Evolutionary conservation across 164 flowering plant genomes (phyloP), one percentile per base, ranked within the genome.

Genomic region (Euptelea pleiosperma): DNA sequence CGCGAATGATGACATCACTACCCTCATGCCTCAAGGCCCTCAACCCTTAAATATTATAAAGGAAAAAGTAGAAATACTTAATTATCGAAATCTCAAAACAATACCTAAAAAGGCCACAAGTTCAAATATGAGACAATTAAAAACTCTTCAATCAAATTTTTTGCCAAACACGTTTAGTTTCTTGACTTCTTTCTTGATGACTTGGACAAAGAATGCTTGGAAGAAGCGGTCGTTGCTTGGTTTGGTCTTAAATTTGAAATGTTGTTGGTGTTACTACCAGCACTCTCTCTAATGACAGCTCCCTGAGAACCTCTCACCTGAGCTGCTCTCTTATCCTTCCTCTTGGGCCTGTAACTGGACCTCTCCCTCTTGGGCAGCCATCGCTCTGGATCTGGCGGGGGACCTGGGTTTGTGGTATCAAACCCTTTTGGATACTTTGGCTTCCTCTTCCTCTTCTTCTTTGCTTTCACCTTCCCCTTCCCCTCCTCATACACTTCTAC

Each of bases 281-380:
- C n/a, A n/a, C n/a, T 85, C 11, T 92, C 98, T 67, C 90, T 90
- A 28, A 56, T 70, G 6, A 93, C 92, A 5, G 96, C 81, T 52
- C 99, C 99, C 67, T 93, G 99, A 47, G 99, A 81, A 14, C 99
- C 99, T 71, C 97, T 78, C 21, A 90, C 78, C 65, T 91, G 96
- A 64, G 91, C 93, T 11, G 86, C 87, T 63, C 97, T 78, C 77
- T 93, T 93, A 53, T 93, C 99, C 73, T 86, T 90, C 69, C 97
- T 82, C 84, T 83, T 88, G 7, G 99, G 95, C 61, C 96, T 78
- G 69, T 79, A 93, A 63, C 81, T 80, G 12, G 99, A 93, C 62
- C 99, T 82, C 72, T 93, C 99, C 67, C 91, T 76, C 79, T 74
- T 86, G 0, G 99, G 97, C 33, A 93, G 76, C 99, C 99, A 93